Evolutionary conservation across 306 rosid species (phyloP).

Genomic region (Adenanthera pavonina): DNA sequence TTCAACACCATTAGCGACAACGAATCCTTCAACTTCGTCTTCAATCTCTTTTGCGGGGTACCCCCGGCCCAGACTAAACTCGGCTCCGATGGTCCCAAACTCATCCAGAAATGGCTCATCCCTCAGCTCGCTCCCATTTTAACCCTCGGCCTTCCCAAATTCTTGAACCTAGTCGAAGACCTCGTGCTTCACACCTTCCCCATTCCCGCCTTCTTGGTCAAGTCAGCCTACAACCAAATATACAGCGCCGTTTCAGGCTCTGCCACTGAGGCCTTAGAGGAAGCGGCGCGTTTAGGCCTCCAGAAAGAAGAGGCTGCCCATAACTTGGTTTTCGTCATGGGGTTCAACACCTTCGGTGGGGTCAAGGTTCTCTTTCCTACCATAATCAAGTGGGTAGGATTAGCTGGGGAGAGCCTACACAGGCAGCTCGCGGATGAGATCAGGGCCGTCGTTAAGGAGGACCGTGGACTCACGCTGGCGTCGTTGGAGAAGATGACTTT

Average conservation of each 20-base stretch:
- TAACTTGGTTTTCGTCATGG: background rate
- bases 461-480: constrained; percentile 42
- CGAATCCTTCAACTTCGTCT: constrained; percentile 53
- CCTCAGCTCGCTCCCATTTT: background rate
- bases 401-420: constrained; percentile 59
- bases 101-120: background rate
- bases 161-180: background rate
- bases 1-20: constrained; percentile 52
- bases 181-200: constrained; percentile 6
- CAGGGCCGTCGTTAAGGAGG: constrained; percentile 54
- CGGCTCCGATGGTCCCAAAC: background rate
- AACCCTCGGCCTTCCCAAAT: background rate
- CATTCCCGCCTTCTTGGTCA: background rate
- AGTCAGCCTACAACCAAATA: background rate
- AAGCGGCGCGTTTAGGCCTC: constrained; percentile 12
- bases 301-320: background rate
- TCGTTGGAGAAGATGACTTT: constrained; percentile 64
- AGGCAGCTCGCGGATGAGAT: constrained; percentile 56
- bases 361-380: background rate
- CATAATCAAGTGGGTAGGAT: constrained; percentile 42
- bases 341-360: constrained; percentile 10
- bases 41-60: constrained; percentile 49
- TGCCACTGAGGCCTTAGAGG: background rate
- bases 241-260: background rate
- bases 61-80: constrained; percentile 35